Conservation (phyloP, 2,329 filamentous ascomycete species). For the Monosporascus sp. region DNA sequence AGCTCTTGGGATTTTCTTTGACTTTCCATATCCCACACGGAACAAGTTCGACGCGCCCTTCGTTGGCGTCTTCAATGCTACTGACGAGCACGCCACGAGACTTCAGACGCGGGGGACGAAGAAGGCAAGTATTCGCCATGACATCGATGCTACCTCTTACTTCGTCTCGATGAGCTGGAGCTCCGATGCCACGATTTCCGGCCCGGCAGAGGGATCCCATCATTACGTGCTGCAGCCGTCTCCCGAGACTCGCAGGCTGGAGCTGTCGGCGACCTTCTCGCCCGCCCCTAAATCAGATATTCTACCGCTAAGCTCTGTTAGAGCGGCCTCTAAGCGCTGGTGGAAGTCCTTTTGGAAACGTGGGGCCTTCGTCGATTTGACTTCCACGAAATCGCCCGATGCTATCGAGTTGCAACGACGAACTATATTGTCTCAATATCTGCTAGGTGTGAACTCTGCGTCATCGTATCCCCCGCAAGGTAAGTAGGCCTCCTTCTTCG, state of each 20-base stretch:
- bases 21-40: conserved; percentile 43
- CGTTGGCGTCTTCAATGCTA: conserved; percentile 45
- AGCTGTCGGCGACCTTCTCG: conserved; percentile 28
- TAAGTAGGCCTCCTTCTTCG: conserved; percentile 4
- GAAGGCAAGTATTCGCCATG: conserved; percentile 36
- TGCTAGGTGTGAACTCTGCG: conserved; percentile 46
- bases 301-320: conserved; percentile 20
- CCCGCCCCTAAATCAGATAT: conserved; percentile 15
- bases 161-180: conserved; percentile 34
- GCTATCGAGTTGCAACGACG: conserved; percentile 47
- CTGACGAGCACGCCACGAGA: conserved; percentile 36
- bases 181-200: conserved; percentile 25
- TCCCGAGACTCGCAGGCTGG: conserved; percentile 17
- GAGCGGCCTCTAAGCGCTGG: conserved; percentile 31
- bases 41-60: conserved; percentile 51
- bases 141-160: conserved; percentile 37
- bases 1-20: conserved; percentile 41
- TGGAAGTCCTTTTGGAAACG: conserved; percentile 45
- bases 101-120: conserved; percentile 19
- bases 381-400: conserved; percentile 30
- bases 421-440: conserved; percentile 47
- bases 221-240: conserved; percentile 34
- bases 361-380: conserved; percentile 47
- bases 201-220: conserved; percentile 32
- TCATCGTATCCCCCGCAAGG: conserved; percentile 43